Evolutionary conservation across 192 early-diverging fungal genomes (phyloP), one percentile per base, ranked within the genome.

Genomic region (Podila epicladia): DNA sequence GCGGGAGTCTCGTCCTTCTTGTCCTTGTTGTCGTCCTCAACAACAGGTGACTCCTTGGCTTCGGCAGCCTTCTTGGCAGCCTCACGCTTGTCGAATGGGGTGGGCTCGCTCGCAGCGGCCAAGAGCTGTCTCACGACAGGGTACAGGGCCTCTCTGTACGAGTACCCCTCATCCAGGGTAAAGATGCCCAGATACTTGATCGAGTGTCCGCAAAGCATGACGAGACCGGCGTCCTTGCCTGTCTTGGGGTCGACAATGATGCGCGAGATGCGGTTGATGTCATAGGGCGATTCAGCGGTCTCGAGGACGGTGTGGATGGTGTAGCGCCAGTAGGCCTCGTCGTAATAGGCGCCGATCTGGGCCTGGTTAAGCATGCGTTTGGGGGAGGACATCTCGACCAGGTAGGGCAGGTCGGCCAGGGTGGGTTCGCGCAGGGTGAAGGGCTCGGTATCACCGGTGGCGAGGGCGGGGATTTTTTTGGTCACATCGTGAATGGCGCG

Each of bases 211-310:
- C 50, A 66, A 17, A 57, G 15, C 4, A 78, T 55, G 0, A 55
- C 58, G 26, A 65, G 50, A 13, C 69, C 75, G 38, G 67, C 65
- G 45, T 71, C 64, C 20, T 71, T 58, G 19, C 69, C 65, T 3
- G 75, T 78, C n/a, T 55, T 31, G 32, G 64, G 32, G 49, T 78
- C 65, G 41, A 71, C 59, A 38, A 78, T 45, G 50, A 78, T 71
- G 1, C 33, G 45, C 17, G 50, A 67, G 17, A 55, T 58, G 5
- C 75, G 32, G 32, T 9, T 17, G 37, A 35, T 32, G 12, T 49
- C 37, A 20, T 62, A 20, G 6, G 45, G 26, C 7, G 15, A 33
- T 9, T 67, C 33, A 0, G 35, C 35, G 45, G 55, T 55, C 38
- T 78, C 69, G 2, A 62, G 15, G 37, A 66, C 53, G n/a, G 71